Percentiles rank a stretch among this genome's conserved stretches.
Conservation (phyloP, 306 rosid genomes). For the Begonia masoniana region DNA sequence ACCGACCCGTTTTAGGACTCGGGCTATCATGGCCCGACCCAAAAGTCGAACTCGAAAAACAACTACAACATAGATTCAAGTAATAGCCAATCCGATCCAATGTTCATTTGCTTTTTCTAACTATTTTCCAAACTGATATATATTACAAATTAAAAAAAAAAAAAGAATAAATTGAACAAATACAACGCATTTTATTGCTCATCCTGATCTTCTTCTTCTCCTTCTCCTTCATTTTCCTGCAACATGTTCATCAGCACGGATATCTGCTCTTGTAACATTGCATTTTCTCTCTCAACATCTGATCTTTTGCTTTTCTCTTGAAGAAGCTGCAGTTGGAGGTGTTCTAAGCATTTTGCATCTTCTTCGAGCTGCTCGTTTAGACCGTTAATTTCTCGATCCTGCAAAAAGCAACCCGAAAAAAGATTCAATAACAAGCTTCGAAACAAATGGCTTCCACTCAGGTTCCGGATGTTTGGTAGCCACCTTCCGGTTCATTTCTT, state of each 20-base stretch:
- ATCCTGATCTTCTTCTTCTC: constrained; percentile 33
- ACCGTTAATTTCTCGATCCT: constrained; percentile 86
- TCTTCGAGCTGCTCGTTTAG: constrained; percentile 78
- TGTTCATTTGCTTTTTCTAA: no score
- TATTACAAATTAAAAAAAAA: no score
- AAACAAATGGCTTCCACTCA: not conserved
- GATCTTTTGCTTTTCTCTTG: constrained; percentile 65
- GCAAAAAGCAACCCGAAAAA: not conserved
- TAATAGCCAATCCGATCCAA: no score
- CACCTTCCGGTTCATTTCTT: constrained; percentile 98
- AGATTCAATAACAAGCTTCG: not conserved
- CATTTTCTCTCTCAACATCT: constrained; percentile 60
- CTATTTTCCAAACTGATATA: no score
- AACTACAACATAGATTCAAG: no score
- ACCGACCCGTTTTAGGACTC: no score
- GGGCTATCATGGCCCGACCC: no score
- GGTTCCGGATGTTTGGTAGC: not conserved
- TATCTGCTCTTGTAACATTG: constrained; percentile 67
- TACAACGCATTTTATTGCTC: constrained; percentile 22
- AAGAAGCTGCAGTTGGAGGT: constrained; percentile 69
- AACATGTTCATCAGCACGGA: constrained; percentile 91
- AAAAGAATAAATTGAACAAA: constrained; percentile 22
- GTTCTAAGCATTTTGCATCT: constrained; percentile 60
- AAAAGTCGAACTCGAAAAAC: no score
- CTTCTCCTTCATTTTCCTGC: constrained; percentile 52